phyloP scores from a whole-genome alignment of 116 monocot species.

The Cymodocea nodosa region DNA sequence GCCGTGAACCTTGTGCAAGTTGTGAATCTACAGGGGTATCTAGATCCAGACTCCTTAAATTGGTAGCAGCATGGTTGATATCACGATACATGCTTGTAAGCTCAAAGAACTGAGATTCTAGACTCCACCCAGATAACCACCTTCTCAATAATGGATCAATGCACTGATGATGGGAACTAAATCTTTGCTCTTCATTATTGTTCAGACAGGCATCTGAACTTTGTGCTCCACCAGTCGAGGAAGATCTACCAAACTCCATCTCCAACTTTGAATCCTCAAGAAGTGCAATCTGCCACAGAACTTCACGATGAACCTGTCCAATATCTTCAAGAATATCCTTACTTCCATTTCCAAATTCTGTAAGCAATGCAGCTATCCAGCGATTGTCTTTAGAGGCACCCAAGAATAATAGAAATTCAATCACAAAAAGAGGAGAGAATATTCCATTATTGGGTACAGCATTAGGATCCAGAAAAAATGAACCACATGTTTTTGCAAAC shows the following conservation, averaged over 20 bases:
- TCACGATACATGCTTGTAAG: slow-evolving; percentile 85
- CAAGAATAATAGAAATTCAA: slow-evolving; percentile 92
- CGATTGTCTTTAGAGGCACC: slow-evolving; percentile 93
- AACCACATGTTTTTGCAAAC: slow-evolving; percentile 30
- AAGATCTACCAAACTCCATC: slow-evolving; percentile 28
- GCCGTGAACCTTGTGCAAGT: slow-evolving; percentile 22
- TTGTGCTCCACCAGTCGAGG: slow-evolving; percentile 33
- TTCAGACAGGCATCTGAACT: slow-evolving; percentile 18
- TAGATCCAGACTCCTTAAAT: slow-evolving; percentile 36
- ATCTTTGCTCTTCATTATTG: slow-evolving; percentile 66
- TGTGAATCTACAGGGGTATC: slow-evolving; percentile 37
- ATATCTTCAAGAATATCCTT: slow-evolving; percentile 86
- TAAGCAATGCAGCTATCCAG: slow-evolving; percentile 80
- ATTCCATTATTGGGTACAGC: slow-evolving; percentile 28
- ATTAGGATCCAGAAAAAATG: slow-evolving; percentile 28
- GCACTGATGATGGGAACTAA: slow-evolving; percentile 68
- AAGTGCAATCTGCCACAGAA: slow-evolving; percentile 84
- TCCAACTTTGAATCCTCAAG: slow-evolving; percentile 77
- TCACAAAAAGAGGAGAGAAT: slow-evolving; percentile 83
- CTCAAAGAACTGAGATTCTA: slow-evolving; percentile 95
- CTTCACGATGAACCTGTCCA: slow-evolving; percentile 75
- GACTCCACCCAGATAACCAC: slow-evolving; percentile 67
- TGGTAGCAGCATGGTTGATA: slow-evolving; percentile 48
- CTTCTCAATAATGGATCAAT: slow-evolving; percentile 81
- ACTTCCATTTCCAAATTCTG: slow-evolving; percentile 84